phyloP scores from a whole-genome alignment of 1,284 basidiomycete genomes.

The Cryptococcus sp. region DNA sequence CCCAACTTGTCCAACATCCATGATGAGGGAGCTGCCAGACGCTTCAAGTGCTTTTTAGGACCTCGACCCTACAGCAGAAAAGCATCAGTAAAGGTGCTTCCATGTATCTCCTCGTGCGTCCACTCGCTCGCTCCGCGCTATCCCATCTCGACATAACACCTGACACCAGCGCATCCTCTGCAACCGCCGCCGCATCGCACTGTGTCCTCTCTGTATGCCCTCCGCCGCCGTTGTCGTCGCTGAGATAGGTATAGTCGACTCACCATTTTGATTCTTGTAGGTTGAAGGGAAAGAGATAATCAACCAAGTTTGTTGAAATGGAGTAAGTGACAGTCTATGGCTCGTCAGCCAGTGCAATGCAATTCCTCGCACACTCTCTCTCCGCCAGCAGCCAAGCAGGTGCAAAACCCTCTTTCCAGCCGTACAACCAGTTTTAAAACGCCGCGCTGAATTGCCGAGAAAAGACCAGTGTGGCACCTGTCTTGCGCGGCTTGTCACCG shows the following conservation, averaged over 20 bases:
- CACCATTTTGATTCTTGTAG: constrained; percentile 30
- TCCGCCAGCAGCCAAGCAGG: neutral
- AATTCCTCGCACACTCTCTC: neutral
- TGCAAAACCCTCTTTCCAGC: neutral
- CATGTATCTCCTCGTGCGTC: neutral
- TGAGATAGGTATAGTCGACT: constrained; percentile 11
- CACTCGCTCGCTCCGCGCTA: no score
- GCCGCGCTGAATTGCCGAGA: neutral
- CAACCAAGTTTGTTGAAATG: constrained; percentile 7
- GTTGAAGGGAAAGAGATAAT: constrained; percentile 13
- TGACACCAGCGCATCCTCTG: neutral
- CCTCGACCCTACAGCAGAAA: constrained; percentile 68
- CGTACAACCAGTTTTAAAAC: constrained; percentile 3
- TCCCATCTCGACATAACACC: no score
- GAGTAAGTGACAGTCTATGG: neutral
- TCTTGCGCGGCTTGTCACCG: neutral
- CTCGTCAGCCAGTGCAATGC: neutral
- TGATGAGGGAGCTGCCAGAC: constrained; percentile 93
- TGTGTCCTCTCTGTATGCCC: neutral
- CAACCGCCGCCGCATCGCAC: neutral
- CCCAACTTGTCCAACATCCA: constrained; percentile 99
- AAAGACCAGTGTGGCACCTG: neutral
- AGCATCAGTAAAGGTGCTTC: constrained; percentile 5
- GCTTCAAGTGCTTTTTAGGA: constrained; percentile 99
- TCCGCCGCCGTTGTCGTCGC: constrained; percentile 6